phyloP scores from a whole-genome alignment of 192 early-diverging fungal genomes.

The Spinellus fusiger region DNA sequence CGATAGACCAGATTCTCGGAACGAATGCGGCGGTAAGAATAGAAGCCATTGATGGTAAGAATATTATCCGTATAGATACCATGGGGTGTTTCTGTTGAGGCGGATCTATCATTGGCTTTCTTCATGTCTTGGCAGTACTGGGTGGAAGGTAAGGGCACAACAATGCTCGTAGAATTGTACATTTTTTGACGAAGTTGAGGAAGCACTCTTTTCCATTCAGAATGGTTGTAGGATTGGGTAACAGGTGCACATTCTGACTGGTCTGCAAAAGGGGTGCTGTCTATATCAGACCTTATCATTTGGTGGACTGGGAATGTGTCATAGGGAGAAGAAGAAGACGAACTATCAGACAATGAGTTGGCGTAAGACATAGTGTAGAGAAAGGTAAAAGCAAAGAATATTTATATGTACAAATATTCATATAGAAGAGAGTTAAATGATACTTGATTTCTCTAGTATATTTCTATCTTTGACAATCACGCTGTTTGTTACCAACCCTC shows the following conservation, averaged over 20 bases:
- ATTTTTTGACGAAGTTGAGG: conserved; percentile 6
- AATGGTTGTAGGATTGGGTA: background rate
- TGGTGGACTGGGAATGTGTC: background rate
- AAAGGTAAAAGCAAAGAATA: no score
- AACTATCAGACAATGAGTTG: no score
- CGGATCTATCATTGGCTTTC: background rate
- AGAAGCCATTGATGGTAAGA: background rate
- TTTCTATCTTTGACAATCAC: no score
- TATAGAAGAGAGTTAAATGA: no score
- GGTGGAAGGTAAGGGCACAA: conserved; percentile 6
- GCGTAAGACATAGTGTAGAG: no score
- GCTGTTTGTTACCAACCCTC: no score
- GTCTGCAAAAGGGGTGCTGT: background rate
- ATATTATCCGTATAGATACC: conserved; percentile 1
- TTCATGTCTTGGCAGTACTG: conserved; percentile 2
- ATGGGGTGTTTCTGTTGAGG: background rate
- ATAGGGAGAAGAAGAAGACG: background rate
- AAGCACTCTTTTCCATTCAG: conserved; percentile 4
- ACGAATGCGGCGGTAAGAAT: conserved; percentile 12
- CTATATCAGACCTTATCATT: background rate
- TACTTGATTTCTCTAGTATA: no score
- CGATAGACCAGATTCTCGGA: conserved; percentile 15
- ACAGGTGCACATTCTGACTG: background rate
- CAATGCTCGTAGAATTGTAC: conserved; percentile 11
- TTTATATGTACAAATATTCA: no score